These are phyloP conservation scores for Pythium rishiriense DNA, from an alignment of 352 stramenopile species.

Conservation along the genomic window DNA sequence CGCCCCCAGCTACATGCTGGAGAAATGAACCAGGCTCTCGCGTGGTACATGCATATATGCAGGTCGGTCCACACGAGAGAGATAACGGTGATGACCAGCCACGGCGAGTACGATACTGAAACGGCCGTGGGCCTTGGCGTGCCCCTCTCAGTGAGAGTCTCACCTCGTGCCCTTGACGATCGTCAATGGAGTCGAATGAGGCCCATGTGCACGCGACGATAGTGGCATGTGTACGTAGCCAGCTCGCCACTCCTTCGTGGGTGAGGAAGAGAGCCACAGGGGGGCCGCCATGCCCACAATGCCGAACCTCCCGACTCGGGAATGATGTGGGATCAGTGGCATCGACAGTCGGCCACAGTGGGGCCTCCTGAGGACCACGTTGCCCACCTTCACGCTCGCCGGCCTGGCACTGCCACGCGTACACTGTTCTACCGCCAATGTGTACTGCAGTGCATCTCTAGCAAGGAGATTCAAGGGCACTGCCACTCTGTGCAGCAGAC, in stretches of 20 bases:
- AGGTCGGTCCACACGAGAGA: too few species aligned
- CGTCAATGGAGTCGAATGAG: neutral
- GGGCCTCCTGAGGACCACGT: too few species aligned
- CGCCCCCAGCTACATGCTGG: too few species aligned
- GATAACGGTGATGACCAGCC: neutral
- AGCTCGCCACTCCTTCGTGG: neutral
- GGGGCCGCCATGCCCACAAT: neutral
- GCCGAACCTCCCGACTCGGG: neutral
- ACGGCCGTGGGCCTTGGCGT: neutral
- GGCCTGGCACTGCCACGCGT: too few species aligned
- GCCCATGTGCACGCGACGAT: neutral
- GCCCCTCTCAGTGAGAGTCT: neutral
- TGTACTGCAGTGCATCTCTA: too few species aligned
- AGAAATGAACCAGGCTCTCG: neutral
- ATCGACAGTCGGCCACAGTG: neutral
- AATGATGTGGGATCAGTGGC: conserved; percentile 1
- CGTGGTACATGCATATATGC: too few species aligned
- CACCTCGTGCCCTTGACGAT: neutral
- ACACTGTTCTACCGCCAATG: too few species aligned
- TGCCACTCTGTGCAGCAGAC: too few species aligned
- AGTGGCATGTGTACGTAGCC: neutral
- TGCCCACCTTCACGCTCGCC: too few species aligned
- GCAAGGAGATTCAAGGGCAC: too few species aligned
- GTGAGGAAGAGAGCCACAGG: neutral
- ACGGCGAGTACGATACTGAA: neutral